Conservation (phyloP, 768 basidiomycete genomes). For the Artomyces pyxidatus region DNA sequence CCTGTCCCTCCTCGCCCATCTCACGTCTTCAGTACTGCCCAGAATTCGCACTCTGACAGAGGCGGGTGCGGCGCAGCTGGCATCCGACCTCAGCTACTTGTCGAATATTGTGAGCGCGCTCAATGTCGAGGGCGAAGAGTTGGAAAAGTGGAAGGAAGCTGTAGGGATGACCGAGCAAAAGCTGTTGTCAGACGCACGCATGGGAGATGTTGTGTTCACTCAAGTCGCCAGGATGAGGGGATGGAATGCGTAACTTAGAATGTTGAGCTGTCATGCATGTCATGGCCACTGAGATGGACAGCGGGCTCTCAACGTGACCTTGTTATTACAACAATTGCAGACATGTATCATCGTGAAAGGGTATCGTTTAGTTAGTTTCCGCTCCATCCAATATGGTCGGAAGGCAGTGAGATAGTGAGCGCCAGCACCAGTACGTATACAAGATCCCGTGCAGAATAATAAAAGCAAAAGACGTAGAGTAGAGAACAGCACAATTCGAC, state of each 20-base stretch:
- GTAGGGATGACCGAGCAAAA: conserved; percentile 51
- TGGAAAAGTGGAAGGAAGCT: conserved; percentile 74
- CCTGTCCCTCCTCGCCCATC: conserved; percentile 63
- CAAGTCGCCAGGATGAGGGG: conserved; percentile 26
- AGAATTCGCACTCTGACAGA: conserved; percentile 52
- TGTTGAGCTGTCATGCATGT: too few species aligned
- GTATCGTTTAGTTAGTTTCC: too few species aligned
- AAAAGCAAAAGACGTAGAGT: too few species aligned
- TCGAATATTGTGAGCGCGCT: conserved; percentile 85
- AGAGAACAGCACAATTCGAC: too few species aligned
- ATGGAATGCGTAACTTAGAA: conserved; percentile 18
- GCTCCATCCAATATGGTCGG: too few species aligned
- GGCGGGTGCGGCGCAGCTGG: conserved; percentile 74
- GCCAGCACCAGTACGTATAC: too few species aligned
- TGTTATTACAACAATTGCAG: too few species aligned
- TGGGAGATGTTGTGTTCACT: conserved; percentile 7
- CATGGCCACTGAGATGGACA: too few species aligned
- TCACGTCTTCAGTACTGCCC: conserved; percentile 67
- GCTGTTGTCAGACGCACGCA: conserved; percentile 16
- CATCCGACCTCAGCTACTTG: conserved; percentile 83
- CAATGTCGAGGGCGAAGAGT: conserved; percentile 76
- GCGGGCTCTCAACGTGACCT: too few species aligned
- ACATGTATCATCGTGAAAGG: too few species aligned
- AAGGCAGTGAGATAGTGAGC: too few species aligned
- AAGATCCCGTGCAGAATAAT: too few species aligned